phyloP scores from a whole-genome alignment of 345 rosid species.

The Brassica rapa region DNA sequence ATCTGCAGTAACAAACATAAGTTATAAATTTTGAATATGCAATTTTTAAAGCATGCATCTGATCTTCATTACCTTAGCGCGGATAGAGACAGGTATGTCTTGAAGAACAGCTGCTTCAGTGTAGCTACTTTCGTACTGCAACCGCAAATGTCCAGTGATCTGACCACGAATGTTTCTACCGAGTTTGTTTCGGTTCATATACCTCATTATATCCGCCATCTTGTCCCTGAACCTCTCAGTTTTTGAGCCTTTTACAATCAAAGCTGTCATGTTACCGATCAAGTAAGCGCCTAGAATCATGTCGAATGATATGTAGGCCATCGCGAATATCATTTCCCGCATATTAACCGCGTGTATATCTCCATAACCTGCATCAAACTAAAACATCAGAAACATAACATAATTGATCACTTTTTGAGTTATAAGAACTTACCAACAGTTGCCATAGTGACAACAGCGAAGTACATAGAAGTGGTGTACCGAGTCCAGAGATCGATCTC shows the following conservation, averaged over 20 bases:
- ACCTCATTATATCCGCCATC: slow-evolving; percentile 69
- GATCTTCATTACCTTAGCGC: slow-evolving; percentile 55
- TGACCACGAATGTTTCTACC: slow-evolving; percentile 57
- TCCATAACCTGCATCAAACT: slow-evolving; percentile 71
- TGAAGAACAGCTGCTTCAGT: slow-evolving; percentile 69
- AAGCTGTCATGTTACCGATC: slow-evolving; percentile 90
- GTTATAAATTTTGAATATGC: neutral
- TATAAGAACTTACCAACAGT: slow-evolving; percentile 86
- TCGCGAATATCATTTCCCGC: slow-evolving; percentile 84
- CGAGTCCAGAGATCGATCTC: slow-evolving; percentile 76
- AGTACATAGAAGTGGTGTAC: slow-evolving; percentile 72
- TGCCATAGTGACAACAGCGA: slow-evolving; percentile 89
- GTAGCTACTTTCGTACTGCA: slow-evolving; percentile 61
- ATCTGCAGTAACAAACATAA: slow-evolving; percentile 48
- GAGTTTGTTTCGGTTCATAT: slow-evolving; percentile 68
- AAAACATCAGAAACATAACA: neutral
- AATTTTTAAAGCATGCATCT: neutral
- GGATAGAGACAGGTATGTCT: slow-evolving; percentile 77
- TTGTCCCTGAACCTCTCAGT: slow-evolving; percentile 79
- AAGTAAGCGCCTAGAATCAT: slow-evolving; percentile 92
- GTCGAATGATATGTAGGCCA: slow-evolving; percentile 79
- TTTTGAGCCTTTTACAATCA: slow-evolving; percentile 88
- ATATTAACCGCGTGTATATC: slow-evolving; percentile 87
- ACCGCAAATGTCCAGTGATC: slow-evolving; percentile 63
- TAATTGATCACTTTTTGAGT: too few species aligned